A percentile compares a stretch with the other conserved stretches of the same genome.
These are phyloP conservation scores for Phytopythium ostracodes DNA, from an alignment of 352 stramenopile species.

Conservation along the genomic window DNA sequence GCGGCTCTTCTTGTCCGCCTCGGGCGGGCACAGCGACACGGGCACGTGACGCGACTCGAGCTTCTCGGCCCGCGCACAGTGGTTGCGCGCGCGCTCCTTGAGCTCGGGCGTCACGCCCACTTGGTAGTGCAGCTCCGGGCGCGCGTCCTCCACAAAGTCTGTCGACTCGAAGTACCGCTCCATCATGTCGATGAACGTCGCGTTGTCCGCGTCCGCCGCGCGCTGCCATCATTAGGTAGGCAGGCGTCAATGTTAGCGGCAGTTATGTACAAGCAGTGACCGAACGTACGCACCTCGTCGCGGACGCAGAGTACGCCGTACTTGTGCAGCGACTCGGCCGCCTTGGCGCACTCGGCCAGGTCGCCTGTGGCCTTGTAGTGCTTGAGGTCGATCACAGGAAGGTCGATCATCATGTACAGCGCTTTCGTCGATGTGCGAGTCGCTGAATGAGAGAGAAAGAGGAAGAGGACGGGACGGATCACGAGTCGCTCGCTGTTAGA, in stretches of 20 bases:
- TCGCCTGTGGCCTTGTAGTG: conserved; percentile 73
- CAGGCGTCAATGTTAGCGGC: neutral
- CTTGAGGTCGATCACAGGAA: conserved; percentile 80
- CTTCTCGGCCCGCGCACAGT: conserved; percentile 61
- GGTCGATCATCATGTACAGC: conserved; percentile 49
- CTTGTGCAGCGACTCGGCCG: conserved; percentile 79
- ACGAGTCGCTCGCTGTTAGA: too few species aligned
- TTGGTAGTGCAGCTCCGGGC: conserved; percentile 86
- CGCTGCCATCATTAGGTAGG: conserved; percentile 23
- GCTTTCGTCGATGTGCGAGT: neutral
- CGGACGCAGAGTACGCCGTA: conserved; percentile 83
- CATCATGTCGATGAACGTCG: conserved; percentile 92
- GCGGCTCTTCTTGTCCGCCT: conserved; percentile 91
- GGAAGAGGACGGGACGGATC: neutral
- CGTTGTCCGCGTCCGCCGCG: conserved; percentile 67
- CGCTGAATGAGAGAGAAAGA: conserved; percentile 8
- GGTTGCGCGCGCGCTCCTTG: conserved; percentile 83
- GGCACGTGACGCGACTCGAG: conserved; percentile 61
- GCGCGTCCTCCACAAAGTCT: conserved; percentile 86
- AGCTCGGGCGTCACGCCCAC: conserved; percentile 86
- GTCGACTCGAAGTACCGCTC: conserved; percentile 89
- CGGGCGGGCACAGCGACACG: conserved; percentile 82
- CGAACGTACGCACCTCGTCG: conserved; percentile 41
- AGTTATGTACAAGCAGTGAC: neutral
- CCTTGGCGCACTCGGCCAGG: conserved; percentile 64